These are phyloP conservation scores for Hypoxylon fuscum DNA, from an alignment of 495 filamentous ascomycete genomes.

Conservation along the genomic window DNA sequence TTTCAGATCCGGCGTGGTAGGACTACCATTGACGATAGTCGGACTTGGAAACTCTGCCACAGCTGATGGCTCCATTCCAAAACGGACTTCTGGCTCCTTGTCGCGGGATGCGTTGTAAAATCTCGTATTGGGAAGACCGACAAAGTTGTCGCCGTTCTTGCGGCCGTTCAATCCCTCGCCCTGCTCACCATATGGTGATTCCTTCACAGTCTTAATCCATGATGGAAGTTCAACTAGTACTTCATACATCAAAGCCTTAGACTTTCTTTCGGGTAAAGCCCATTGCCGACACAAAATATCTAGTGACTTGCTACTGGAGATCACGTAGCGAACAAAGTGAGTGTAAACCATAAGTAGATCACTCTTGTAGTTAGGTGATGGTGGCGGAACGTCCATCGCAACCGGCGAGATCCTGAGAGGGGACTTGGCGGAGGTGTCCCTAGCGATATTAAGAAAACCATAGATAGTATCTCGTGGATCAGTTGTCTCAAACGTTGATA, in stretches of 20 bases:
- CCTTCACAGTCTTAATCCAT: constrained; percentile 20
- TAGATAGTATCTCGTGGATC: constrained; percentile 37
- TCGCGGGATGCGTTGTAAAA: neutral
- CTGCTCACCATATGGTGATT: constrained; percentile 9
- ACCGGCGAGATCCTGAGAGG: neutral
- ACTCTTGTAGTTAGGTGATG: neutral
- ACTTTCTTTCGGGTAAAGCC: constrained; percentile 13
- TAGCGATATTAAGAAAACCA: constrained; percentile 29
- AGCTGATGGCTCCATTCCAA: neutral
- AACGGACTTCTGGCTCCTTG: neutral
- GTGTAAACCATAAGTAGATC: neutral
- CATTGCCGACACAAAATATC: constrained; percentile 35
- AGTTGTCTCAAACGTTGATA: constrained; percentile 29
- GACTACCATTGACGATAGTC: no score
- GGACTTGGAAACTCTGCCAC: no score
- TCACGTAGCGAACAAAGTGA: neutral
- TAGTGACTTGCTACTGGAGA: constrained; percentile 10
- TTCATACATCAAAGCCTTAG: neutral
- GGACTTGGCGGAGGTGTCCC: constrained; percentile 13
- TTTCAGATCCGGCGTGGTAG: no score
- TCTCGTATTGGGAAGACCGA: neutral
- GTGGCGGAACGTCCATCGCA: neutral
- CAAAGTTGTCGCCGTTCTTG: neutral
- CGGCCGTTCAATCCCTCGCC: constrained; percentile 4
- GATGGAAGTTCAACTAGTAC: constrained; percentile 8